phyloP scores from a whole-genome alignment of 441 rosid species.

The Omphalea diandra region DNA sequence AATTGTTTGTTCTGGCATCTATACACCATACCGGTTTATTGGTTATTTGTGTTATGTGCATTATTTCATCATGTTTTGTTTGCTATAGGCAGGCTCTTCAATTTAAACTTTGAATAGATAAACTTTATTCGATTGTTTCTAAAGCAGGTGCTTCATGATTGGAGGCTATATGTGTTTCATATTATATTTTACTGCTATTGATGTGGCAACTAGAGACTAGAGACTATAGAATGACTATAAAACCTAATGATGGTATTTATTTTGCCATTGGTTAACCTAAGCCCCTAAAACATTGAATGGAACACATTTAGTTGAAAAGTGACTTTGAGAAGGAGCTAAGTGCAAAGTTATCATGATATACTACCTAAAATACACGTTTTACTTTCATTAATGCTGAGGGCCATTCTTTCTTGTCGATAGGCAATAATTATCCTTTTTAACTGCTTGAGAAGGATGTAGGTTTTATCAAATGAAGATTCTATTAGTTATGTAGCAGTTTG shows the following conservation, averaged over 20 bases:
- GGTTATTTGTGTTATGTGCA: background rate
- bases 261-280: background rate
- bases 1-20: background rate
- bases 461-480: background rate
- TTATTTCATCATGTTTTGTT: background rate
- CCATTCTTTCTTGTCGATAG: background rate
- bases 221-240: no score
- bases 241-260: background rate
- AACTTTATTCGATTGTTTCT: background rate
- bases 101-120: background rate
- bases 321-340: background rate
- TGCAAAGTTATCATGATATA: background rate
- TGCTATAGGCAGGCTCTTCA: background rate
- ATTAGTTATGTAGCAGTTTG: conserved; percentile 12
- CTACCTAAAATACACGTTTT: background rate
- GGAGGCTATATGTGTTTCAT: background rate
- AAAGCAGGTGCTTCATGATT: background rate
- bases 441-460: conserved; percentile 4
- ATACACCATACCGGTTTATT: background rate
- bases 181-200: background rate
- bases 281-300: background rate
- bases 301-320: background rate
- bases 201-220: background rate
- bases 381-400: background rate
- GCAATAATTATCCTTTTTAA: background rate